These are phyloP conservation scores for Eremothecium gossypii DNA, from an alignment of 1,139 yeast genomes.

Conservation along the genomic window DNA sequence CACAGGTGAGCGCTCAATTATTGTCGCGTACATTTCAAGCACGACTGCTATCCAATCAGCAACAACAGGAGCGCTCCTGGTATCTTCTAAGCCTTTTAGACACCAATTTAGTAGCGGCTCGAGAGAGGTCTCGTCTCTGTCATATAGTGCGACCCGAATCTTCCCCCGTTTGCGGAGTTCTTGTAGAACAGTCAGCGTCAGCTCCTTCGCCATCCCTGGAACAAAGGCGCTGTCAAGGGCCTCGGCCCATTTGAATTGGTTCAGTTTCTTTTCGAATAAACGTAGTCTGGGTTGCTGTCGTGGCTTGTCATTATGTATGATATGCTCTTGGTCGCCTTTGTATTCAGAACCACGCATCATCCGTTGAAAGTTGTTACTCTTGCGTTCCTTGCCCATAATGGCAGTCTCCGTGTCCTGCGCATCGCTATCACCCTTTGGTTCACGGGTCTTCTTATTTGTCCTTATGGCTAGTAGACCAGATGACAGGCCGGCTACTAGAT, in stretches of 20 bases:
- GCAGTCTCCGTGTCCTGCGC: conserved; percentile 36
- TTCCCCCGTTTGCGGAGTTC: conserved; percentile 87
- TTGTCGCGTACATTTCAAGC: conserved; percentile 65
- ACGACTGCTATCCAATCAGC: conserved; percentile 81
- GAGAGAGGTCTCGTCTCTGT: conserved; percentile 76
- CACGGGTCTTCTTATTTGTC: conserved; percentile 64
- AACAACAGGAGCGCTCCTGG: conserved; percentile 61
- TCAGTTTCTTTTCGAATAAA: conserved; percentile 73
- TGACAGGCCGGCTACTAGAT: conserved; percentile 88
- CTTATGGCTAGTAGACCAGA: conserved; percentile 83
- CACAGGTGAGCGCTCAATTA: conserved; percentile 69
- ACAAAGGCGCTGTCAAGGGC: conserved; percentile 82
- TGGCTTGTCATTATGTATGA: conserved; percentile 50
- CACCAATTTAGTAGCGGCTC: conserved; percentile 87
- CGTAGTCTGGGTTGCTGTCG: conserved; percentile 51
- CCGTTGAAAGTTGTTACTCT: conserved; percentile 45
- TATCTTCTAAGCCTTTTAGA: conserved; percentile 64
- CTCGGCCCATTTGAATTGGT: conserved; percentile 85
- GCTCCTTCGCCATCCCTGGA: conserved; percentile 68
- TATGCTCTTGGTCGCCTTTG: conserved; percentile 79
- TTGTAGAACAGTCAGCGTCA: conserved; percentile 68
- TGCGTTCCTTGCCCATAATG: conserved; percentile 11
- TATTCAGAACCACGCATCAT: conserved; percentile 90
- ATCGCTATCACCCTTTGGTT: conserved; percentile 30
- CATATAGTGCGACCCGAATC: conserved; percentile 63